These are phyloP conservation scores for Trichocomaceae sp. DNA, from an alignment of 2,329 filamentous ascomycete species.

Conservation along the genomic window DNA sequence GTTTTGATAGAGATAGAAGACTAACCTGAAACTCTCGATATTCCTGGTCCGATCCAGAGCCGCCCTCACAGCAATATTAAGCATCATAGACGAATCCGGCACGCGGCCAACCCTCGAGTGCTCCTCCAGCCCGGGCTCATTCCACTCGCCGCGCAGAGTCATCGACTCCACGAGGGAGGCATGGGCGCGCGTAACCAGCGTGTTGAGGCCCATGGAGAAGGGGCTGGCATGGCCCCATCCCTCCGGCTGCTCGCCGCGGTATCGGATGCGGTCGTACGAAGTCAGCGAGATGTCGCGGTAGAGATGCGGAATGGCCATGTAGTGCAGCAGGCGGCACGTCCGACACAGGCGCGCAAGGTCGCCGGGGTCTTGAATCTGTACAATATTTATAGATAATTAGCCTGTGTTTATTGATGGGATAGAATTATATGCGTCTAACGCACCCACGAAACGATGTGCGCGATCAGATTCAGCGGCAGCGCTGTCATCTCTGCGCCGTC, in stretches of 20 bases:
- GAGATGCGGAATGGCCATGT: slow-evolving; percentile 57
- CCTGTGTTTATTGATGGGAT: background rate
- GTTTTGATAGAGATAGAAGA: background rate
- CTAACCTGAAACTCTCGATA: slow-evolving; percentile 47
- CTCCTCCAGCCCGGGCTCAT: slow-evolving; percentile 52
- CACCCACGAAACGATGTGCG: slow-evolving; percentile 51
- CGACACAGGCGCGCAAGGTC: slow-evolving; percentile 55
- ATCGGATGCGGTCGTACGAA: slow-evolving; percentile 54
- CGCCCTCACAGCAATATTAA: slow-evolving; percentile 54
- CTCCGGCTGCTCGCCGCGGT: slow-evolving; percentile 51
- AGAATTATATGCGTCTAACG: slow-evolving; percentile 16
- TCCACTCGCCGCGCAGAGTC: slow-evolving; percentile 51
- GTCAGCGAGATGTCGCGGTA: slow-evolving; percentile 52
- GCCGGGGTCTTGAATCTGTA: slow-evolving; percentile 50
- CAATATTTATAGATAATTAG: no score
- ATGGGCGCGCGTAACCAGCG: slow-evolving; percentile 52
- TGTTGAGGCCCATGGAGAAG: slow-evolving; percentile 58
- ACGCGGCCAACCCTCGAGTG: slow-evolving; percentile 52
- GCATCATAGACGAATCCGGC: slow-evolving; percentile 58
- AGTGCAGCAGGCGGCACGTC: slow-evolving; percentile 56
- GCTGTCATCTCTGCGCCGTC: slow-evolving; percentile 27
- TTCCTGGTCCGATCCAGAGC: slow-evolving; percentile 54
- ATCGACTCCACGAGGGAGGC: slow-evolving; percentile 49
- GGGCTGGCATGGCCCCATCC: slow-evolving; percentile 58
- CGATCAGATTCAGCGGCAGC: slow-evolving; percentile 54